phyloP scores from a whole-genome alignment of 768 basidiomycete genomes.

The Naganishia randhawae region DNA sequence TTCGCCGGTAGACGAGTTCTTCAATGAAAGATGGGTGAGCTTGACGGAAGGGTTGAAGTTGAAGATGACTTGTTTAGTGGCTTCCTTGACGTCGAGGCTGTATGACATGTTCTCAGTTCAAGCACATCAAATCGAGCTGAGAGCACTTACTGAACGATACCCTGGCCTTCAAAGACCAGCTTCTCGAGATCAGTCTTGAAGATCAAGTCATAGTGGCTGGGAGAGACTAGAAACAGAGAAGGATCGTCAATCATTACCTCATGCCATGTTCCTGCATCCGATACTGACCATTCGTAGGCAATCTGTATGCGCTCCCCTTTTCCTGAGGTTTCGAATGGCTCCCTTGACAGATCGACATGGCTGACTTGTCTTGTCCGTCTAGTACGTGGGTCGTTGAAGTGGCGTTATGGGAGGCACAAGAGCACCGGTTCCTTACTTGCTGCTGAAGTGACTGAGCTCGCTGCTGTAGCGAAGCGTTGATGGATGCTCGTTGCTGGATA shows the following conservation, averaged over 20 bases:
- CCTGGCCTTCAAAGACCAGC: slow-evolving; percentile 67
- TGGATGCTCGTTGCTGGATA: background rate
- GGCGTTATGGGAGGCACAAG: slow-evolving; percentile 24
- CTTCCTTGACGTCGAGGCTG: slow-evolving; percentile 27
- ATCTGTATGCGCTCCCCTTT: slow-evolving; percentile 16
- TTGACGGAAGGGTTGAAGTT: slow-evolving; percentile 78
- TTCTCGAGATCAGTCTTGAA: slow-evolving; percentile 64
- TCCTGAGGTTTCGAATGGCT: background rate
- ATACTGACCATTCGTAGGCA: slow-evolving; percentile 25
- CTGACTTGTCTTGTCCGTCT: slow-evolving; percentile 26
- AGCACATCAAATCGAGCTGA: background rate
- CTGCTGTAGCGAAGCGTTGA: background rate
- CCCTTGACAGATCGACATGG: slow-evolving; percentile 24
- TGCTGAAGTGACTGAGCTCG: slow-evolving; percentile 8
- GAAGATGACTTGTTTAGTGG: slow-evolving; percentile 54
- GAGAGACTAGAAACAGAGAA: slow-evolving; percentile 24
- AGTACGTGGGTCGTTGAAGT: slow-evolving; percentile 2
- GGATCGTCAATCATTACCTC: background rate
- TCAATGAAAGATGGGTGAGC: slow-evolving; percentile 55
- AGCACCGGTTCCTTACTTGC: slow-evolving; percentile 19
- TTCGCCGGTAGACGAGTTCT: slow-evolving; percentile 18
- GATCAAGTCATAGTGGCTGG: slow-evolving; percentile 50
- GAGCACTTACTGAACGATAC: slow-evolving; percentile 17
- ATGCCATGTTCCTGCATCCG: background rate
- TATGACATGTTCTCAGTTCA: no score